Evolutionary conservation across 768 basidiomycete species (phyloP).

Genomic region (Lanmaoa pseudosensibilis): DNA sequence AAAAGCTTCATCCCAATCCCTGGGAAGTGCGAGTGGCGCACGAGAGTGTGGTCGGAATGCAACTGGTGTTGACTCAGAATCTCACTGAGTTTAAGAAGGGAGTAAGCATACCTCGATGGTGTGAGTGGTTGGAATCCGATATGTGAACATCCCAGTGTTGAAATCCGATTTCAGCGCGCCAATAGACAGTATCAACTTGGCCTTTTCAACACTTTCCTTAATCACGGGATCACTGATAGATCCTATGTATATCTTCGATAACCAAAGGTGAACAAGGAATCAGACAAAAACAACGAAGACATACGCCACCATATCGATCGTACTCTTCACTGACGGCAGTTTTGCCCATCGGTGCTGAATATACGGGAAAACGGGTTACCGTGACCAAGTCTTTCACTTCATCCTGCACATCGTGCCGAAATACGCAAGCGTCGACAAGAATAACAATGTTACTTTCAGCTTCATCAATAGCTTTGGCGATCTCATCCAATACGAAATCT

Average conservation of each 20-base stretch:
- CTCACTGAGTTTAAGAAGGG: background rate
- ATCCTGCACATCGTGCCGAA: conserved; percentile 64
- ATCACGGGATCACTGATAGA: conserved; percentile 63
- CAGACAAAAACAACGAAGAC: conserved; percentile 26
- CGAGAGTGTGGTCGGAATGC: conserved; percentile 70
- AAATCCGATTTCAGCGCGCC: conserved; percentile 75
- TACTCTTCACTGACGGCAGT: conserved; percentile 68
- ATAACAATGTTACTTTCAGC: conserved; percentile 66
- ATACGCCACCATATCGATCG: conserved; percentile 76
- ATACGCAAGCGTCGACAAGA: conserved; percentile 79
- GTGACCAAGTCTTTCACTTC: conserved; percentile 63
- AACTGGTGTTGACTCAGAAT: conserved; percentile 43
- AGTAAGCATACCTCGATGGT: conserved; percentile 57
- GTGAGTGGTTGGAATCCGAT: conserved; percentile 56
- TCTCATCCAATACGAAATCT: conserved; percentile 70
- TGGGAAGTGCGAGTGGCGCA: conserved; percentile 63
- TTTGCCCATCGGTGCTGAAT: conserved; percentile 81
- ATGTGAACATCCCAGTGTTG: conserved; percentile 87
- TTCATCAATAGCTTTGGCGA: conserved; percentile 59
- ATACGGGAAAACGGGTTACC: conserved; percentile 71
- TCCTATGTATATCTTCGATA: conserved; percentile 71
- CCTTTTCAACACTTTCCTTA: conserved; percentile 69
- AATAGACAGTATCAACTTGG: conserved; percentile 74
- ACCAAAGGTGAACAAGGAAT: background rate
- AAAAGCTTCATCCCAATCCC: conserved; percentile 75